These are phyloP conservation scores for Mycena leptocephala DNA, from an alignment of 768 basidiomycete genomes.

Conservation along the genomic window DNA sequence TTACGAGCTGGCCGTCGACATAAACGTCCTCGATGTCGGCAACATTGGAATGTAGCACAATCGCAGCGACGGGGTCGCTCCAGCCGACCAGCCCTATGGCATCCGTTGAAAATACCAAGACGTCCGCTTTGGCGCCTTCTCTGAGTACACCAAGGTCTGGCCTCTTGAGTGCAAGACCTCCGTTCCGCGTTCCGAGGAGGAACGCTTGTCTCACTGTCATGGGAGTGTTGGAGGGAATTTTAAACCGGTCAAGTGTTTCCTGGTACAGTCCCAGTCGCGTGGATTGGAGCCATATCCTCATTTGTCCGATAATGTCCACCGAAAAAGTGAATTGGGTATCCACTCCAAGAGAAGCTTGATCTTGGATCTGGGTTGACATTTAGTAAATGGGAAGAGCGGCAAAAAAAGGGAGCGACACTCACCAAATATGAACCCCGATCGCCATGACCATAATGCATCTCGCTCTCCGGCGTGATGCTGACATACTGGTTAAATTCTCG, in stretches of 20 bases:
- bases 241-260: conserved; percentile 19
- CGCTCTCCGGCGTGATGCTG: conserved; percentile 26
- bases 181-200: conserved; percentile 25
- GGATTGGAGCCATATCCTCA: conserved; percentile 26
- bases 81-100: conserved; percentile 23
- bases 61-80: conserved; percentile 25
- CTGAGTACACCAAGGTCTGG: conserved; percentile 23
- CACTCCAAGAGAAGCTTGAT: conserved; percentile 20
- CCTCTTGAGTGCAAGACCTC: conserved; percentile 23
- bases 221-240: conserved; percentile 18
- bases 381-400: not conserved
- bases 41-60: conserved; percentile 26
- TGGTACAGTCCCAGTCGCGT: conserved; percentile 13
- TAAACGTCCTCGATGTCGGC: conserved; percentile 27
- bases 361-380: not conserved
- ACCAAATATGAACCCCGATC: conserved; percentile 8
- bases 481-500: conserved; percentile 22
- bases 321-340: conserved; percentile 28
- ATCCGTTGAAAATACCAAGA: conserved; percentile 20
- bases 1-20: conserved; percentile 10
- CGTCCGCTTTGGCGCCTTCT: conserved; percentile 22
- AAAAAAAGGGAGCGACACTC: not conserved
- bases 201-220: conserved; percentile 26
- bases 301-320: conserved; percentile 18
- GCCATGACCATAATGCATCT: conserved; percentile 29